A percentile compares a stretch with the other conserved stretches of the same genome.
Conservation (phyloP, 164 flowering plant genomes). For the Kalanchoe fedtschenkoi region DNA sequence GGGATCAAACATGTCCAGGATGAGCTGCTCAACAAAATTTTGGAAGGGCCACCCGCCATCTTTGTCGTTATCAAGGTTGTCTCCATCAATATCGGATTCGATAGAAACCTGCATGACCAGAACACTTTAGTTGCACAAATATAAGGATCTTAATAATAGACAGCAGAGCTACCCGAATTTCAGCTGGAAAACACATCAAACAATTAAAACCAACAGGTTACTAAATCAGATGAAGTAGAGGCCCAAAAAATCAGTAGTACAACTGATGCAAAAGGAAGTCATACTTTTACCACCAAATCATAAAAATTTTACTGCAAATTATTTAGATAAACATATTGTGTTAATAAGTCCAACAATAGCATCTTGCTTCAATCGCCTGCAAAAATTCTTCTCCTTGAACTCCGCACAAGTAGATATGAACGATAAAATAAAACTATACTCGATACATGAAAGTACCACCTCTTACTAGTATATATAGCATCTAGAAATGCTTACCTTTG, state of each 20-base stretch:
- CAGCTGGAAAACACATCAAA: neutral
- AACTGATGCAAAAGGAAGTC: neutral
- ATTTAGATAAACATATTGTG: neutral
- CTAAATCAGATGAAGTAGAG: neutral
- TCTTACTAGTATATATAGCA: neutral
- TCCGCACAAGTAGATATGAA: neutral
- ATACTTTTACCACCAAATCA: too few relatives aligned
- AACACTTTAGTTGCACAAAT: neutral
- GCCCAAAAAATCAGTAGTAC: neutral
- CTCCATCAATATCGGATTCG: conserved; percentile 49
- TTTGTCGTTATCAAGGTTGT: conserved; percentile 43
- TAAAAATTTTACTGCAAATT: neutral
- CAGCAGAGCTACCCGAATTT: neutral
- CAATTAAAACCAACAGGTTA: neutral
- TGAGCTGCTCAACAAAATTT: conserved; percentile 77
- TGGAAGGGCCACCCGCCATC: conserved; percentile 86
- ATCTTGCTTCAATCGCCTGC: too few relatives aligned
- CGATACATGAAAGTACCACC: neutral
- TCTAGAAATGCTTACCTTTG: conserved; percentile 24
- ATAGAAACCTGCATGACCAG: conserved; percentile 26
- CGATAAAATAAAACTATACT: neutral
- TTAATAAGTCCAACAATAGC: too few relatives aligned
- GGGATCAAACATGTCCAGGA: conserved; percentile 92
- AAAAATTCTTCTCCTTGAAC: neutral
- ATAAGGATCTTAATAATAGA: neutral